phyloP scores from a whole-genome alignment of 2,329 filamentous ascomycete species.

The Colletotrichum lindemuthianum region DNA sequence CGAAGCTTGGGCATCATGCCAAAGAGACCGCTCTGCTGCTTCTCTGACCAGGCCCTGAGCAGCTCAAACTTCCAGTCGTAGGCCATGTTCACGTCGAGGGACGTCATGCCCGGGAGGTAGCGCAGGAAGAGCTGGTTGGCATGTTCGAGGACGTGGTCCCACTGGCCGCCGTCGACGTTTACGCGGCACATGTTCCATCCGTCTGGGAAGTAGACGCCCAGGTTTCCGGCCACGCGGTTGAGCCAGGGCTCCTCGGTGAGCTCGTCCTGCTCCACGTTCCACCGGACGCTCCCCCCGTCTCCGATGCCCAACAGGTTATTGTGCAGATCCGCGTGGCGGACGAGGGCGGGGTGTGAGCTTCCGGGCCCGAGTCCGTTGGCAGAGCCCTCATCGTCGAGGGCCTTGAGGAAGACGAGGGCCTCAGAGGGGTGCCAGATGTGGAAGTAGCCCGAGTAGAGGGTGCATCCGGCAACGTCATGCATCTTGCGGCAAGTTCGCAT shows the following conservation, averaged over 20 bases:
- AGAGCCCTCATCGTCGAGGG: neutral
- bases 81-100: neutral
- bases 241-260: neutral
- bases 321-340: constrained; percentile 7
- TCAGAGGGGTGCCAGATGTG: constrained; percentile 3
- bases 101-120: neutral
- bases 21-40: neutral
- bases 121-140: neutral
- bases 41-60: neutral
- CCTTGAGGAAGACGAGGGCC: neutral
- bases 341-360: neutral
- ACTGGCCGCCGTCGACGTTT: neutral
- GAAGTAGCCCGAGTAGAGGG: constrained; percentile 18
- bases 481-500: constrained; percentile 19
- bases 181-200: neutral
- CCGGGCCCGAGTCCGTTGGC: neutral
- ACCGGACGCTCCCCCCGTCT: neutral
- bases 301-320: neutral
- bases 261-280: neutral
- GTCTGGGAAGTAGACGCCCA: neutral
- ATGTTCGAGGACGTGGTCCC: neutral
- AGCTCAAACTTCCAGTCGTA: neutral
- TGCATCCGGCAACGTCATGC: constrained; percentile 16
- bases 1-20: neutral
- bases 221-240: neutral